Base-by-base conservation (phyloP, 1,284 basidiomycete species). In the Naganishia liquefaciens region DNA sequence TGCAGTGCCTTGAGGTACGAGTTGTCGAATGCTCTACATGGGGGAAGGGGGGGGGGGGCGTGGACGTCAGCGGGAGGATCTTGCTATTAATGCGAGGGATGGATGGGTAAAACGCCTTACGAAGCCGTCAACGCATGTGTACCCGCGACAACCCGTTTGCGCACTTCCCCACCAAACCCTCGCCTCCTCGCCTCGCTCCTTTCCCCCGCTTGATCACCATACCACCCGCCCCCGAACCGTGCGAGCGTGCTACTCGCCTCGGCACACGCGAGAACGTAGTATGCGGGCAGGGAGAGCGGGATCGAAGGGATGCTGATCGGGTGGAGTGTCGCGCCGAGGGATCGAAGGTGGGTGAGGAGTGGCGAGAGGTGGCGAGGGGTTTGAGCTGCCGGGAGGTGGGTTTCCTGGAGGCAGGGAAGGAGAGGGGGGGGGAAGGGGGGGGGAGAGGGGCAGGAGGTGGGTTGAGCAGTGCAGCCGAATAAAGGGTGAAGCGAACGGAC, bases 201-300 rank as follows among this genome's bases (percentile, higher is more conserved):
- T 68, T 84, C 79, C 4, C 87, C 87, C 87, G 60, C 62, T 11
- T 25, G 15, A 62, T 52, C 62, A 15, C 84, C 84, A 68, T 78
- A 85, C 68, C 81, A 80, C 0, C 95, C 84, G 0, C 95, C 95
- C 60, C 95, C 92, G 76, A 89, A 99, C 40, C 93, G 83, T 0
- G 90, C 92, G 44, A 99, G 81, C 74, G 96, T 97, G 69, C 91
- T 94, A 69, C 90, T 90, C 0, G 94, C 95, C 75, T 99, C 96
- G 0, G 96, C 93, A 67, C 87, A 90, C 0, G 95, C 91, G 23
- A 98, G 83, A 13, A 97, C 90, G 74, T 99, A 99, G 81, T 99
- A 99, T 5, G 93, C 90, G 60, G 92, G 91, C 1, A 98, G 81
- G 0, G 91, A 90, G 70, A 88, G 89, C 0, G 80, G 80, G 0